Evolutionary conservation across 352 stramenopile species (phyloP).

Genomic region (Globisporangium paroecandrum): DNA sequence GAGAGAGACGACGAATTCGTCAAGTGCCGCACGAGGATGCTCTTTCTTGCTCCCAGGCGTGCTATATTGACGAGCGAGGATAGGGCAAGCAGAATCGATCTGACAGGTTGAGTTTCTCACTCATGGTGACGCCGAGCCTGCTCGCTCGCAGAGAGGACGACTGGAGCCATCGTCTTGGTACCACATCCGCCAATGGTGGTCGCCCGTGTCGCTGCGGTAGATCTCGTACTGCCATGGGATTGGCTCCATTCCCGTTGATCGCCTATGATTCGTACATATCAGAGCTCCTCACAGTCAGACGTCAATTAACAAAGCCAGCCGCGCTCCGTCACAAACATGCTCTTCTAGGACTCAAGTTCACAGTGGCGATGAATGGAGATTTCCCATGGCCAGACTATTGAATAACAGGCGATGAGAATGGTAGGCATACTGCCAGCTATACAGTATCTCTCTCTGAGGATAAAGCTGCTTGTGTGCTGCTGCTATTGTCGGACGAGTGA

Average conservation of each 20-base stretch:
- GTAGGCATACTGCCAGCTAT: background rate
- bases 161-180: constrained; percentile 1
- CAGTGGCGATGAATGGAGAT: background rate
- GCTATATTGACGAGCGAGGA: background rate
- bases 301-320: background rate
- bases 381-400: background rate
- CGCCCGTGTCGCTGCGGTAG: background rate
- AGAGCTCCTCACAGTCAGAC: background rate
- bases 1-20: background rate
- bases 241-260: background rate
- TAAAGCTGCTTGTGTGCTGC: too few relatives aligned
- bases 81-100: background rate
- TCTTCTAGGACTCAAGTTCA: background rate
- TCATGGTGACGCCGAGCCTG: background rate
- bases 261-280: background rate
- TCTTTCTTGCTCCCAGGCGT: background rate
- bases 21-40: background rate
- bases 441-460: background rate
- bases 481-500: too few relatives aligned
- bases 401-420: background rate
- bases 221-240: background rate
- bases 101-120: background rate
- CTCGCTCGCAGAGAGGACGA: background rate
- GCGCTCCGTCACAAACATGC: background rate
- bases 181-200: background rate